Conservation (phyloP, 2,329 filamentous ascomycete genomes). For the Aspergillus pseudoglaucus region DNA sequence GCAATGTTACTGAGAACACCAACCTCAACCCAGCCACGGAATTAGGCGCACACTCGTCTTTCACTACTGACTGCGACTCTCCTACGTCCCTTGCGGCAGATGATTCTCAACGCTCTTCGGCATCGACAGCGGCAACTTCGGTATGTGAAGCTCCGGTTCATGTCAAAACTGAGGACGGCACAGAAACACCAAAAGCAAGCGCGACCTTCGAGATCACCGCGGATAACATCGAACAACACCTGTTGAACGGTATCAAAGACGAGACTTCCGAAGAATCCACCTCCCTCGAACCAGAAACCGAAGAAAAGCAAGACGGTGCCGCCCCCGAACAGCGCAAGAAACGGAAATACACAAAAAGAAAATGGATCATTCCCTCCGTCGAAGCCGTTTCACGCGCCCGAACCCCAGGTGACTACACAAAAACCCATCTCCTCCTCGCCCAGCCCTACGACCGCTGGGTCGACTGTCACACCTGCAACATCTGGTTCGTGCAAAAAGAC, state of each 20-base stretch:
- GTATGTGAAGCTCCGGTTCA: constrained; percentile 19
- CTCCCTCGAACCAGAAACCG: constrained; percentile 23
- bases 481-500: constrained; percentile 79
- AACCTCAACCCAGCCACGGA: constrained; percentile 3
- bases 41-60: constrained; percentile 5
- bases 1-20: constrained; percentile 4
- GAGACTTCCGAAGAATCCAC: constrained; percentile 20
- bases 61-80: constrained; percentile 19
- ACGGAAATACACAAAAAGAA: constrained; percentile 13
- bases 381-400: constrained; percentile 41
- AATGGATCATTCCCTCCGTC: constrained; percentile 30
- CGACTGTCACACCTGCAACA: constrained; percentile 75
- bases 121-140: constrained; percentile 34
- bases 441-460: constrained; percentile 78
- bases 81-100: constrained; percentile 21
- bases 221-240: constrained; percentile 4
- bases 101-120: constrained; percentile 27
- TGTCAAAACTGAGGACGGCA: constrained; percentile 14
- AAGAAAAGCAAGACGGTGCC: constrained; percentile 20
- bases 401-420: constrained; percentile 71
- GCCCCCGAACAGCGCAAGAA: constrained; percentile 13
- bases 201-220: constrained; percentile 7
- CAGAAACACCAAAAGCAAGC: constrained; percentile 3
- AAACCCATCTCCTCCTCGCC: constrained; percentile 68
- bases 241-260: constrained; percentile 16